These are phyloP conservation scores for Neckera pumila DNA, from an alignment of 225 moss, liverwort and hornwort genomes.

Conservation along the genomic window DNA sequence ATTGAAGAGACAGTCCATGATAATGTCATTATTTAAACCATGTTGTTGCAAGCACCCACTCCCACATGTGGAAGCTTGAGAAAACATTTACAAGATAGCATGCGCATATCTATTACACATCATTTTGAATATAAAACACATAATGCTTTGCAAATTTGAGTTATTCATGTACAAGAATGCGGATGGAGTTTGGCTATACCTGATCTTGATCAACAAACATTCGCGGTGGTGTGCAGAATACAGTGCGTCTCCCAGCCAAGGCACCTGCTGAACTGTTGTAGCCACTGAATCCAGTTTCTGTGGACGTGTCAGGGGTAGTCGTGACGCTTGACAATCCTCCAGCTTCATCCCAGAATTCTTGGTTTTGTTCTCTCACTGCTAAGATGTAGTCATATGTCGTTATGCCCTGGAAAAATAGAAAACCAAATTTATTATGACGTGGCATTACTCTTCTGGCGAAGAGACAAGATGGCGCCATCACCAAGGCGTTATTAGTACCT, in stretches of 20 bases:
- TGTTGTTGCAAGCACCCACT: background rate
- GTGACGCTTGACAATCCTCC: constrained; percentile 48
- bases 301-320: constrained; percentile 70
- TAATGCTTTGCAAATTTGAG: background rate
- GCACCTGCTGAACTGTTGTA: constrained; percentile 55
- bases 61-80: background rate
- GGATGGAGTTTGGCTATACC: constrained; percentile 6
- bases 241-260: constrained; percentile 40
- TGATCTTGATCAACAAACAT: constrained; percentile 77
- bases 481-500: background rate
- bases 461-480: background rate
- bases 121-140: background rate
- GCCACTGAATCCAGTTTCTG: constrained; percentile 63
- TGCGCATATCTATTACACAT: background rate
- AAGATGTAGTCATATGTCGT: constrained; percentile 90
- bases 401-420: constrained; percentile 48
- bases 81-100: background rate
- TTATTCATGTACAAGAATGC: background rate
- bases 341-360: constrained; percentile 31
- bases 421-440: background rate
- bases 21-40: too few species aligned
- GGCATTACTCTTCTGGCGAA: background rate
- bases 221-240: constrained; percentile 88
- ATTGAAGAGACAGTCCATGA: background rate
- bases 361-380: constrained; percentile 78